phyloP scores from a whole-genome alignment of 2,329 filamentous ascomycete species.

The Fonsecaea pedrosoi region DNA sequence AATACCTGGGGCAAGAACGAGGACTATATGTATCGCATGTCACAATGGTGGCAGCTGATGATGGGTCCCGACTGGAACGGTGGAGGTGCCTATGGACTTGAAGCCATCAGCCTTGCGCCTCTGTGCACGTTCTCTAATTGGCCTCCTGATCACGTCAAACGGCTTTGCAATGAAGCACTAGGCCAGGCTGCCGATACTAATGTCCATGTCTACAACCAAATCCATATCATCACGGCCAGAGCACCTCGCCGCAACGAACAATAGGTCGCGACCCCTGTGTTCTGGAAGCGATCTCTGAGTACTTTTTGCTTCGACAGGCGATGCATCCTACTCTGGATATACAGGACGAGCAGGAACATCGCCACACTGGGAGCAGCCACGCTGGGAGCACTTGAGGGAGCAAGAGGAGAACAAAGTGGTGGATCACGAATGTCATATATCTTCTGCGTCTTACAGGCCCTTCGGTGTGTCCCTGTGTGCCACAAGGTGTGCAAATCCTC shows the following conservation, averaged over 20 bases:
- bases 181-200: slow-evolving; percentile 72
- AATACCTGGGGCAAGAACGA: slow-evolving; percentile 74
- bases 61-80: slow-evolving; percentile 65
- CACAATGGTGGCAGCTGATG: slow-evolving; percentile 82
- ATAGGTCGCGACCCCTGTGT: not conserved
- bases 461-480: not conserved
- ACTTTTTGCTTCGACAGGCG: not conserved
- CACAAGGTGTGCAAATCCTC: not conserved
- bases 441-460: not conserved
- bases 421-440: not conserved
- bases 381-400: not conserved
- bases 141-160: slow-evolving; percentile 66
- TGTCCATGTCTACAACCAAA: slow-evolving; percentile 71
- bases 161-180: slow-evolving; percentile 68
- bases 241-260: slow-evolving; percentile 22
- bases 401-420: not conserved
- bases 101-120: slow-evolving; percentile 75
- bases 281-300: not conserved
- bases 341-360: not conserved
- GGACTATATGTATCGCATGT: slow-evolving; percentile 68
- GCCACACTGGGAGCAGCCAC: not conserved
- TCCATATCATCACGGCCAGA: slow-evolving; percentile 48
- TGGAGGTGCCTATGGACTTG: slow-evolving; percentile 52
- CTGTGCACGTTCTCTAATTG: slow-evolving; percentile 70
- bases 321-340: not conserved